Evolutionary conservation across 2,329 filamentous ascomycete species (phyloP), one percentile per base, ranked within the genome.

Genomic region (Penicillium sp.): DNA sequence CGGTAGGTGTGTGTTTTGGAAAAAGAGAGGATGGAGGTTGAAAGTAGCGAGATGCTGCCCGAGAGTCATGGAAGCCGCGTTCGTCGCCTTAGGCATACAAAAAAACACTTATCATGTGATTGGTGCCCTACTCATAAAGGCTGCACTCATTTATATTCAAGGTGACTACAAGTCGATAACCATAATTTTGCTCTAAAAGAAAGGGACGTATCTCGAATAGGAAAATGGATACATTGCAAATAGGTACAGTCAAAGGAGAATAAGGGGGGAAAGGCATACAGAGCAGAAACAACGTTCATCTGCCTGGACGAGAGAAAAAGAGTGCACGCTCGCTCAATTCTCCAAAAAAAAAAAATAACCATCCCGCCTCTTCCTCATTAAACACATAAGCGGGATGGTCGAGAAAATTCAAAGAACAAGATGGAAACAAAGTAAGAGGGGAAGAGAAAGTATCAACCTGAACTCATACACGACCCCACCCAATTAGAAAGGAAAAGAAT

Each of bases 241-340:
- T 58, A 62, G 55, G 52, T 60, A 62, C 57, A 58, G 33, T 35
- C 37, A 58, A 62, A 53, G 48, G 29, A 58, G 15, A 58, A 50
- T 42, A 40, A 27, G 45, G 40, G 43, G 18, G 49, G 31, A 44
- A 53, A 49, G 37, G 41, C 50, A 59, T 54, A 49, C 43, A 53
- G 50, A 56, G 44, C 29, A 26, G 45, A 51, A 58, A 57, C 26
- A 20, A 31, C 52, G 52, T 54, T 57, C 57, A 53, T 61, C 57
- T 59, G 60, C 59, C 42, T 52, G 45, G 49, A 53, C 49, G 43
- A 60, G 51, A 46, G 49, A 51, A 63, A 60, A 44, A 58, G 51
- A 43, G 54, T 63, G 58, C 61, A 61, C 58, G 61, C 61, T 64
- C 61, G 62, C 62, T 66, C 59, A 59, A 62, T 53, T 62, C 57